Evolutionary conservation across 192 early-diverging fungal species (phyloP), one percentile per base, ranked within the genome.

Genomic region (Coemansia brasiliensis): DNA sequence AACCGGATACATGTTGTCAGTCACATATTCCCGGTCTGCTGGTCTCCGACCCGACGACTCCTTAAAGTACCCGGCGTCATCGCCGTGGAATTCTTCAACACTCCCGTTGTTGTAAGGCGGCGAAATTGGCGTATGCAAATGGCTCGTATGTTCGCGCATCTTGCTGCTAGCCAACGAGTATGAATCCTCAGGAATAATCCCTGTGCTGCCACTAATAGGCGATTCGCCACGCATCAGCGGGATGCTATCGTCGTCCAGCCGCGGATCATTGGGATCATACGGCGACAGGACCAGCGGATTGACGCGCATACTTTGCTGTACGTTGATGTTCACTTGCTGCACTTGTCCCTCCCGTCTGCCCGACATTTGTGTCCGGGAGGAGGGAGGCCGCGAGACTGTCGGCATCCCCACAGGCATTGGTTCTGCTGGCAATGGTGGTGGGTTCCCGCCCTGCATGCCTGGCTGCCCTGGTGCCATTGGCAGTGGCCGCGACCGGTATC

Each of bases 41-140:
- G 59, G 55, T 17, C 43, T 65, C 0, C 25, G 16, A 22, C 21
- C 40, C 13, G 18, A 42, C 0, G 67, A 58, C 6, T 69, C 53
- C 32, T 67, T 71, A 32, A 67, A 78, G 57, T 78, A 78, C 1
- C 68, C 65, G 18, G 57, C 64, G 18, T 78, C 74, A 10, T 71
- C 61, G 56, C 61, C 69, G 26, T 25, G 16, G 9, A 12, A 25
- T 13, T 43, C 46, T 1, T 58, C 59, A n/a, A 13, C 48, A 41
- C 46, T 20, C 20, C 35, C 40, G 11, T 55, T 61, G 32, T 38
- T 54, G 29, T 63, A 60, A 4, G 27, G 39, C 18, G 63, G 68
- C 41, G 74, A 67, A 5, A 59, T 45, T n/a, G 74, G 74, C 40
- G 63, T 56, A 26, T 51, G 57, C 39, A 59, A 20, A 17, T 32